Base-by-base conservation (phyloP, 768 basidiomycete genomes). In the Mycena chlorophos region DNA sequence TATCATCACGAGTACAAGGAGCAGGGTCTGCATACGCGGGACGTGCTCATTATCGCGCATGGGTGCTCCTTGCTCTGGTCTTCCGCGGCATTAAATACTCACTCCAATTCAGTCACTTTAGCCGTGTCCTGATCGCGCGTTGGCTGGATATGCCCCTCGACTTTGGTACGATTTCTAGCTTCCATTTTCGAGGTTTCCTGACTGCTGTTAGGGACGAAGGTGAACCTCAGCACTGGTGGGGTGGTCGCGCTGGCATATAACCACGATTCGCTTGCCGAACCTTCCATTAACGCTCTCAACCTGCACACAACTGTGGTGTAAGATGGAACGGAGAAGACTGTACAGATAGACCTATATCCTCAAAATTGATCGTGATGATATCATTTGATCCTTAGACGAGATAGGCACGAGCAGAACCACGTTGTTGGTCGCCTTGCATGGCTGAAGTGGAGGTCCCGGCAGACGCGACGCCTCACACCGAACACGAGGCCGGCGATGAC, bases 41-140 rank as follows among this genome's bases (percentile, higher is more conserved):
- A 97, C 63, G 87, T 94, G 10, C 79, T 95, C 55, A 88, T 98
- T 65, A 84, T 98, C 56, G 91, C 93, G 1, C 95, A 98, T 69
- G 94, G 89, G 60, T 57, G 23, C 2, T 19, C 38, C 13, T 19
- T 1, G 19, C 17, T 1, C 13, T 25, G 16, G 13, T 3, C 78
- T 85, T 59, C 75, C 78, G 4, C 49, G n/a, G n/a, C n/a, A 19
- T 51, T 55, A 13, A 61, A 23, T 40, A 19, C 4, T 20, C 19
- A 14, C 25, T 27, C 39, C 23, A 27, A 6, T 27, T 6, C 29
- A 60, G 80, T 1, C 89, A 94, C 70, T 86, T 89, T 69, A 90
- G 81, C 51, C 82, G 89, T 37, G 80, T 82, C 45, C 75, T 93
- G 63, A 88, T 94, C 51, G 76, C 91, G 14, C 87, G 93, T 45